phyloP scores from a whole-genome alignment of 768 basidiomycete species.

The Suillus variegatus region DNA sequence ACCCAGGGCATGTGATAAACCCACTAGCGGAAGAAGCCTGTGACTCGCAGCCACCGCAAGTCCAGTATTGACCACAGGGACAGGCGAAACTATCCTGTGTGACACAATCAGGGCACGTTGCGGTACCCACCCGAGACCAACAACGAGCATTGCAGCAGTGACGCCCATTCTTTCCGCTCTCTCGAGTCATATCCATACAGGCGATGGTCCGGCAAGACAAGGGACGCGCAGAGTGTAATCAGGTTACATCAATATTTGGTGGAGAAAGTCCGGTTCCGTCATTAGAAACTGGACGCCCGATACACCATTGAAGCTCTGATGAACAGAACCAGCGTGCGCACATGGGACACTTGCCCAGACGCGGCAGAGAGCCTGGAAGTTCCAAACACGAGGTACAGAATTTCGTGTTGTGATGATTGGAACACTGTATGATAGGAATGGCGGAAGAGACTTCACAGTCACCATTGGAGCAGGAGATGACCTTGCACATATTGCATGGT shows the following conservation, averaged over 20 bases:
- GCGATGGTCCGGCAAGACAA: background rate
- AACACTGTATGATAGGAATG: slow-evolving; percentile 1
- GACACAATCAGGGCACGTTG: slow-evolving; percentile 4
- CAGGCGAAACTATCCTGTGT: slow-evolving; percentile 7
- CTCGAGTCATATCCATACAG: background rate
- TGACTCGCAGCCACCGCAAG: slow-evolving; percentile 4
- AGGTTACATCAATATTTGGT: background rate
- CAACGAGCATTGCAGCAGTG: background rate
- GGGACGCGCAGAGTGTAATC: slow-evolving; percentile 2
- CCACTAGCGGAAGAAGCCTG: background rate
- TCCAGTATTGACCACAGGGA: slow-evolving; percentile 5
- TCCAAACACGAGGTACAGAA: slow-evolving; percentile 1
- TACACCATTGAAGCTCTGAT: slow-evolving; percentile 1
- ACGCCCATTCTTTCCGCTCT: background rate
- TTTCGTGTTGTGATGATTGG: background rate
- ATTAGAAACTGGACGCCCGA: background rate
- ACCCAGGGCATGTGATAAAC: slow-evolving; percentile 6
- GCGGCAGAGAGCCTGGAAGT: background rate
- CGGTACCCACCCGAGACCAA: slow-evolving; percentile 2
- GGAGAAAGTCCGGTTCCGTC: background rate
- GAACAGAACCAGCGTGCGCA: slow-evolving; percentile 1
- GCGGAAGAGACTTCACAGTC: background rate
- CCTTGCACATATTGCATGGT: background rate
- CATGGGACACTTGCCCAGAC: background rate
- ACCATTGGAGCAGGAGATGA: slow-evolving; percentile 2